A percentile compares a stretch with the other conserved stretches of the same genome.
Evolutionary conservation across 2,329 filamentous ascomycete genomes (phyloP).

Genomic region (Arthrobotrys megalospora): DNA sequence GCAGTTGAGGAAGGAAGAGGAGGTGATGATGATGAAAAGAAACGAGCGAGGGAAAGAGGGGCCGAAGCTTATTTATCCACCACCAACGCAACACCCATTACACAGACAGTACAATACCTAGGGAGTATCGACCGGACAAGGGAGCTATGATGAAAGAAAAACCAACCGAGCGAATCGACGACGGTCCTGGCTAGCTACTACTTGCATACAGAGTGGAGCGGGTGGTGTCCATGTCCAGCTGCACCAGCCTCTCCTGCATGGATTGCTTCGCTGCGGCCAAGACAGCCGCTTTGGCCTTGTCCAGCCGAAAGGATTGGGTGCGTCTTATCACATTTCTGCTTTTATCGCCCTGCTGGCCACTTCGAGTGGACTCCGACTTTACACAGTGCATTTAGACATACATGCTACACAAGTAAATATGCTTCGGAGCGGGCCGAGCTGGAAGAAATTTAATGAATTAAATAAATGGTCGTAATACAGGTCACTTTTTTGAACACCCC

Average conservation of each 20-base stretch:
- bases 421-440: constrained; percentile 8
- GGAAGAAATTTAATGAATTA: background rate
- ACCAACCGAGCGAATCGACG: background rate
- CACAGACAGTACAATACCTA: too few species aligned
- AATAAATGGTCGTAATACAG: background rate
- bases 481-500: background rate
- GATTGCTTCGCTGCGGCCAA: constrained; percentile 3
- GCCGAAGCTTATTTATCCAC: constrained; percentile 51
- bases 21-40: background rate
- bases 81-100: constrained; percentile 21
- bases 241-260: constrained; percentile 19
- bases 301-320: constrained; percentile 34
- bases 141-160: constrained; percentile 21
- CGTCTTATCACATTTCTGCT: background rate
- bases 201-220: background rate
- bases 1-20: constrained; percentile 8
- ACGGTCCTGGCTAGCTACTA: constrained; percentile 4
- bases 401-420: background rate
- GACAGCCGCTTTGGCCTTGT: constrained; percentile 40
- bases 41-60: constrained; percentile 15
- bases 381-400: too few species aligned
- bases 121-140: too few species aligned
- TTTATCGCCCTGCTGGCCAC: background rate
- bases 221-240: background rate
- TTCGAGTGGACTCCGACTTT: background rate